Conservation (phyloP, 805 yeast genomes). For the Priceomyces carsonii region DNA sequence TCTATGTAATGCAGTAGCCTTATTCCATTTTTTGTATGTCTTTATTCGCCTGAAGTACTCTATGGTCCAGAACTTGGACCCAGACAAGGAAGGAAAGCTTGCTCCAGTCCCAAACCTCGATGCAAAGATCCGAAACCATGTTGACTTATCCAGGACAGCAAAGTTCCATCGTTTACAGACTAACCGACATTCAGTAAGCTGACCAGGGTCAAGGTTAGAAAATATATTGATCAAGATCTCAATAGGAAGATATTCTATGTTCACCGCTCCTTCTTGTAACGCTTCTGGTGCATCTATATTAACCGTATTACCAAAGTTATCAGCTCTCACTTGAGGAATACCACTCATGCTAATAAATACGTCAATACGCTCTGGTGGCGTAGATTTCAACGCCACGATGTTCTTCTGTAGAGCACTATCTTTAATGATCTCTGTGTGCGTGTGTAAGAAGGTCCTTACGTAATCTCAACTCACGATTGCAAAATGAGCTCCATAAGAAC, state of each 20-base stretch:
- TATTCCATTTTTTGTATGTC: conserved; percentile 39
- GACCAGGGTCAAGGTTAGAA: conserved; percentile 45
- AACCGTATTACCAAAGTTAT: conserved; percentile 23
- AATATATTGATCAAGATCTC: conserved; percentile 50
- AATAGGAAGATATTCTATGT: conserved; percentile 43
- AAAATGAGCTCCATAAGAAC: too few relatives aligned
- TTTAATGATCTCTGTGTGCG: too few relatives aligned
- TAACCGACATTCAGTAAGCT: conserved; percentile 38
- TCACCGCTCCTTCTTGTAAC: conserved; percentile 1
- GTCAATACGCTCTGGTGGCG: too few relatives aligned
- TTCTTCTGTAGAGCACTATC: too few relatives aligned
- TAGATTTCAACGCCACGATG: too few relatives aligned
- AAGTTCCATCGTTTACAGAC: conserved; percentile 53
- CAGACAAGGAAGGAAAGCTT: conserved; percentile 44
- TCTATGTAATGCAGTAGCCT: conserved; percentile 27
- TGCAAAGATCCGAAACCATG: conserved; percentile 50
- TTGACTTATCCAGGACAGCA: conserved; percentile 43
- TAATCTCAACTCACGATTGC: too few relatives aligned
- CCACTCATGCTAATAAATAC: neutral
- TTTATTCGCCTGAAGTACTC: conserved; percentile 46
- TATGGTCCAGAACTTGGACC: conserved; percentile 45
- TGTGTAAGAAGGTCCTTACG: too few relatives aligned
- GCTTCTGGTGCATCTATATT: neutral
- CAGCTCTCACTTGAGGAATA: conserved; percentile 5
- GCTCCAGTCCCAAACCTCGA: conserved; percentile 35